phyloP scores from a whole-genome alignment of 1,284 basidiomycete genomes.

The Rhizoctonia solani region DNA sequence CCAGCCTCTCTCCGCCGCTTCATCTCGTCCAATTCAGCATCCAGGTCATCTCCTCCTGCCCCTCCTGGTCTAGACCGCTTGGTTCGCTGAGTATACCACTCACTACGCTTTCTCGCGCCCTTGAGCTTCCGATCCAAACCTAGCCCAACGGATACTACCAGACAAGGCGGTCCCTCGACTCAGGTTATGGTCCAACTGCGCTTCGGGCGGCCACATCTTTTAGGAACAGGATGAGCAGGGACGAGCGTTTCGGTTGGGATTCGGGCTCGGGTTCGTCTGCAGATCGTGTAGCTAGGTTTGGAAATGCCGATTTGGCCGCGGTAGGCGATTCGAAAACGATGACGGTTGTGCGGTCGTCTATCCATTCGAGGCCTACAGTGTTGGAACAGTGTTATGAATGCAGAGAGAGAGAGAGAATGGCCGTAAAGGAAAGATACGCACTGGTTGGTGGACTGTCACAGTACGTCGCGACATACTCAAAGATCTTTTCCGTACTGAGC shows the following conservation, averaged over 20 bases:
- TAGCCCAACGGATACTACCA: slow-evolving; percentile 17
- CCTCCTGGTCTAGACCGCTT: slow-evolving; percentile 16
- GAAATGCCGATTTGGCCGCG: not conserved
- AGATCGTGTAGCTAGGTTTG: not conserved
- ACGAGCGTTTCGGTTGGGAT: slow-evolving; percentile 11
- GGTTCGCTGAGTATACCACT: slow-evolving; percentile 14
- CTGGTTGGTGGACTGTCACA: slow-evolving; percentile 19
- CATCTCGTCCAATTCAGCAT: slow-evolving; percentile 31
- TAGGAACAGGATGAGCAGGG: slow-evolving; percentile 21
- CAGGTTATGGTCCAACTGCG: slow-evolving; percentile 29
- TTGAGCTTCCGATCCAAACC: slow-evolving; percentile 25
- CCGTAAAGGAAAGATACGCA: not conserved
- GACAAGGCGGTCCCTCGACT: slow-evolving; percentile 30
- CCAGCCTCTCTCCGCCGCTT: slow-evolving; percentile 17
- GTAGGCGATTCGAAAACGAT: slow-evolving; percentile 18
- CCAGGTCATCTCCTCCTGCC: slow-evolving; percentile 9
- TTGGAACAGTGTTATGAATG: no score
- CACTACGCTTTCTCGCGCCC: slow-evolving; percentile 30
- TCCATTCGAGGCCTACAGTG: slow-evolving; percentile 31
- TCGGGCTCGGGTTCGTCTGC: no score
- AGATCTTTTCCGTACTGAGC: slow-evolving; percentile 25
- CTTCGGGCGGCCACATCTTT: slow-evolving; percentile 34
- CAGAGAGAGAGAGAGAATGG: no score
- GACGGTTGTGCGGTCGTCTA: slow-evolving; percentile 30
- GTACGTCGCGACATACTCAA: slow-evolving; percentile 31